Percentiles rank a stretch among this genome's conserved stretches.
Evolutionary conservation across 1,284 basidiomycete species (phyloP).

Genomic region (Irpex lacteus): DNA sequence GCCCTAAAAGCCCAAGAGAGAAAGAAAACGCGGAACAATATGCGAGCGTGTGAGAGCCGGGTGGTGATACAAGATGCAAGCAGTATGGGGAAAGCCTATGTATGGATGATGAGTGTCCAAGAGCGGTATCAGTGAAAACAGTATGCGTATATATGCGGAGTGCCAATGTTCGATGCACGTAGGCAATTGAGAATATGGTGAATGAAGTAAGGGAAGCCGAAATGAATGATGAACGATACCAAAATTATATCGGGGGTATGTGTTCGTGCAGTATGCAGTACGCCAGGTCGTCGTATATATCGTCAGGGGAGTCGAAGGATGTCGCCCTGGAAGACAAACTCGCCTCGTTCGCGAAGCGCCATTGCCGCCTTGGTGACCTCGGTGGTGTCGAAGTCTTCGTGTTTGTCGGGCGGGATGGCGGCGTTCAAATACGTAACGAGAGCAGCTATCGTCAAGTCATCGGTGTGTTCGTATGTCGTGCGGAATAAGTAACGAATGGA

Average conservation of each 20-base stretch:
- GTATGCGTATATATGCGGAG: background rate
- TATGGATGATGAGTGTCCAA: background rate
- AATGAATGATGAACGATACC: background rate
- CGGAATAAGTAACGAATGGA: conserved; percentile 60
- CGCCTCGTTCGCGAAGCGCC: conserved; percentile 48
- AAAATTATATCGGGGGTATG: background rate
- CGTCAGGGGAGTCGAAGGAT: conserved; percentile 38
- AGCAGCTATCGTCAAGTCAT: conserved; percentile 65
- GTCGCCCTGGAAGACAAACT: conserved; percentile 58
- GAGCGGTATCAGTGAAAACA: background rate
- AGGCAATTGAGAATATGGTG: background rate
- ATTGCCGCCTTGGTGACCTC: conserved; percentile 63
- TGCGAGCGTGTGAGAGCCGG: background rate
- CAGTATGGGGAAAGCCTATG: background rate
- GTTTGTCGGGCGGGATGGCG: conserved; percentile 69
- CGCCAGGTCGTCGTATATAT: background rate
- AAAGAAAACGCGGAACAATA: background rate
- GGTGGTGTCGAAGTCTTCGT: conserved; percentile 74
- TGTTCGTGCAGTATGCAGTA: background rate
- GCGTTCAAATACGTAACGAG: conserved; percentile 70
- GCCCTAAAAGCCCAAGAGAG: background rate
- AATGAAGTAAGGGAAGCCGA: background rate
- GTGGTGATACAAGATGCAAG: background rate
- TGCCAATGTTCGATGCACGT: conserved; percentile 1
- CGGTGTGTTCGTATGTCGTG: conserved; percentile 59